Evolutionary conservation across 441 rosid species (phyloP), one percentile per base, ranked within the genome.

Genomic region (Pelargonium citronellum): DNA sequence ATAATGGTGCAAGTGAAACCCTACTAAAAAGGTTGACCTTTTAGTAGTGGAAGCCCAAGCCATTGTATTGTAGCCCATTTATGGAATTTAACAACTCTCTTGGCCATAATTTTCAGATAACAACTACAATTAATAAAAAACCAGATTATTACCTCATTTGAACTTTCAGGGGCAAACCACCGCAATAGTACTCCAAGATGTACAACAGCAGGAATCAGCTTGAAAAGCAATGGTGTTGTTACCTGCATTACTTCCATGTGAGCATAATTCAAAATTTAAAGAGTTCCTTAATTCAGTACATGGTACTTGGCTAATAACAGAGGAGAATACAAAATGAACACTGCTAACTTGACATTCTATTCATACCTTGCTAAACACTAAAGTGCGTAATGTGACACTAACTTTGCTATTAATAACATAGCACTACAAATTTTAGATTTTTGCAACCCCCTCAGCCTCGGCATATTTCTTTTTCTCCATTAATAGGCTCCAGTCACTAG

Each of bases 171-270:
- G n/a, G 96, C 79, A 79, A 91, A 94, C 98, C 98, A 94, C 76
- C 92, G 84, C 84, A 90, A 77, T 12, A 90, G 87, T 73, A 88
- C 91, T 60, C 98, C 97, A 55, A 91, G 90, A 79, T 82, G 95
- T 74, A 90, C 84, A 66, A 94, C 92, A 13, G 91, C 98, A 2
- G 97, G 97, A 74, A 94, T 91, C 80, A 91, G 79, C 86, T 94
- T 94, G 84, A 94, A 94, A 72, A 94, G 92, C 84, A 94, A 85
- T 70, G 98, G 93, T 9, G 98, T 94, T 3, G 96, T 94, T 75
- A 94, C 98, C 98, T 94, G 87, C 61, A 67, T 47, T 19, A 63
- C 24, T 39, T 67, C 67, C 6, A 34, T 7, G 49, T 49, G 17
- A 74, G 70, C 34, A 63, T 34, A 37, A 6, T 64, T 65, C 15